A percentile compares a stretch with the other conserved stretches of the same genome.
These are phyloP conservation scores for Jamesozyma hellenica DNA, from an alignment of 805 yeast species.

Conservation along the genomic window DNA sequence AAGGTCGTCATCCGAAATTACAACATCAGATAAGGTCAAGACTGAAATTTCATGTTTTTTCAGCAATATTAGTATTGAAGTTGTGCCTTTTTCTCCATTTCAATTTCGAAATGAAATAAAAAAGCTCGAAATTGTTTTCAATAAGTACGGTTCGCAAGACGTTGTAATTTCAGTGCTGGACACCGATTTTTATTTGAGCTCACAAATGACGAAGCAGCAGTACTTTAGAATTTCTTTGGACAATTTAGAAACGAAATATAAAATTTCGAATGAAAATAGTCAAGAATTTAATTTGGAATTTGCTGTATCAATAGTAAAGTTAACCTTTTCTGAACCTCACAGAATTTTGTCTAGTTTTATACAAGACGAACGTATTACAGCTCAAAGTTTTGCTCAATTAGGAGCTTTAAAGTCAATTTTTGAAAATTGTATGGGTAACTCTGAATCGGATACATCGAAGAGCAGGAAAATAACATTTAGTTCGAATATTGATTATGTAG, in stretches of 20 bases:
- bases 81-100: constrained; percentile 20
- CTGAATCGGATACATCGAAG: background rate
- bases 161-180: constrained; percentile 16
- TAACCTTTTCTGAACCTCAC: constrained; percentile 24
- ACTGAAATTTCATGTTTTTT: constrained; percentile 10
- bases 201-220: constrained; percentile 22
- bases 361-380: constrained; percentile 21
- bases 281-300: constrained; percentile 4
- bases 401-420: constrained; percentile 7
- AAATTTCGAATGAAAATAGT: background rate
- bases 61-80: constrained; percentile 18
- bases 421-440: background rate
- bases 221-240: constrained; percentile 20
- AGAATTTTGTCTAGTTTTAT: constrained; percentile 16
- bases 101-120: constrained; percentile 17
- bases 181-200: constrained; percentile 17
- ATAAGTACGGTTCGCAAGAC: constrained; percentile 11
- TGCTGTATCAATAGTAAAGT: constrained; percentile 17
- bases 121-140: constrained; percentile 13
- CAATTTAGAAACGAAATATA: constrained; percentile 13
- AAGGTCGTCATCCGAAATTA: background rate
- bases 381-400: constrained; percentile 13
- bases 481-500: constrained; percentile 19
- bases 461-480: constrained; percentile 11
- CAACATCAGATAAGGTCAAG: background rate